These are phyloP conservation scores for Wallacemonas sp. DNA, from an alignment of 208 protist species.

Conservation along the genomic window DNA sequence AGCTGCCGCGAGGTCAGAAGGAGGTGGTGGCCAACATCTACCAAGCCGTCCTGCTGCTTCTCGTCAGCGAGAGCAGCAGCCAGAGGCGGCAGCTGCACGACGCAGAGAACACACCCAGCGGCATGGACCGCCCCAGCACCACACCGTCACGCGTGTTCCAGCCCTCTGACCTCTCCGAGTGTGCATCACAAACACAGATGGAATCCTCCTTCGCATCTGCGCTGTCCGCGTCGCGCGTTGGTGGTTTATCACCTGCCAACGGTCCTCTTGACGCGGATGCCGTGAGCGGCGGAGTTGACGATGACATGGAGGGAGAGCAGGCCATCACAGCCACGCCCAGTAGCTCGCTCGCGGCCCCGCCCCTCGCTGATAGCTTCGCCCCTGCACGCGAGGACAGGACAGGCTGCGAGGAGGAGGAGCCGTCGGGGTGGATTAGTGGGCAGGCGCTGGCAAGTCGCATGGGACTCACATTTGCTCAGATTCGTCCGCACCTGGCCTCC, in stretches of 20 bases:
- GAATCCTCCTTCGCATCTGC: neutral
- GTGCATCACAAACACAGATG: neutral
- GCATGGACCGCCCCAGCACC: no score
- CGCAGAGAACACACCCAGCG: neutral
- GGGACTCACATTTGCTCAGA: constrained; percentile 36
- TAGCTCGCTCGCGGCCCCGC: no score
- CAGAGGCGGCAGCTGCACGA: neutral
- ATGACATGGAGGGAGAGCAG: neutral
- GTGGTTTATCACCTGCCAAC: neutral
- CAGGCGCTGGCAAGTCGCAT: constrained; percentile 23
- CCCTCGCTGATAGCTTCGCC: no score
- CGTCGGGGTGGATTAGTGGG: constrained; percentile 17
- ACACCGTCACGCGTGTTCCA: no score
- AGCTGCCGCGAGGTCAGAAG: constrained; percentile 54
- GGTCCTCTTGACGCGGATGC: neutral
- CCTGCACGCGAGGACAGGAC: no score
- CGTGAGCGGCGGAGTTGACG: neutral
- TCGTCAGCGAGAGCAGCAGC: constrained; percentile 44
- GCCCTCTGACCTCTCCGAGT: no score
- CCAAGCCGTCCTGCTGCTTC: constrained; percentile 63
- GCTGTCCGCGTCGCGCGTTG: neutral
- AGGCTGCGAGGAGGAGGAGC: neutral
- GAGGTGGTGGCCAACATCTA: constrained; percentile 57
- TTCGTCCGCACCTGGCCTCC: constrained; percentile 30
- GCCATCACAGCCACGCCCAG: neutral